Percentiles rank a stretch among this genome's conserved stretches.
phyloP scores from a whole-genome alignment of 768 basidiomycete species.

The Tulasnella sp. region DNA sequence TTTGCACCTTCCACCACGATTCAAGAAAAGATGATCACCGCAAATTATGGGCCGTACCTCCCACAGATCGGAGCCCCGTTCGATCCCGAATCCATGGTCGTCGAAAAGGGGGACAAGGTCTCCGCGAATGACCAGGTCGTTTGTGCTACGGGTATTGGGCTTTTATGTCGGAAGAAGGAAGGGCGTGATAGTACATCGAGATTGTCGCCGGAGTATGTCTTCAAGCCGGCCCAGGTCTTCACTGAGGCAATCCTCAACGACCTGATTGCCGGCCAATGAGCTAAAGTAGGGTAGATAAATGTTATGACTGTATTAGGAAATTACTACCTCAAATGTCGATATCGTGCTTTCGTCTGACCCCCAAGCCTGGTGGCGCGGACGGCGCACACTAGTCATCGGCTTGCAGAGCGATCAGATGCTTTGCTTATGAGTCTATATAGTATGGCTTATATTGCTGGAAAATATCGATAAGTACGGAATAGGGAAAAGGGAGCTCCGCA shows the following conservation, averaged over 20 bases:
- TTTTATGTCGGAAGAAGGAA: neutral
- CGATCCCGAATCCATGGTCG: neutral
- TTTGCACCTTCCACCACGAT: neutral
- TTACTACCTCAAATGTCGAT: neutral
- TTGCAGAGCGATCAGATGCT: too few relatives aligned
- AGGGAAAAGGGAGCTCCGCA: too few relatives aligned
- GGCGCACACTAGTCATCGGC: too few relatives aligned
- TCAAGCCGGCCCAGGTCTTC: neutral
- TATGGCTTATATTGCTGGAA: too few relatives aligned
- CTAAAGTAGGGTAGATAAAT: neutral
- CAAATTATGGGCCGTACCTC: neutral
- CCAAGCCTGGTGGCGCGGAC: too few relatives aligned
- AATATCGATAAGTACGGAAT: too few relatives aligned
- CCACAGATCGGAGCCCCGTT: neutral
- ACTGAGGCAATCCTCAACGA: neutral
- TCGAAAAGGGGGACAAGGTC: neutral
- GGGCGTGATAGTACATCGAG: neutral
- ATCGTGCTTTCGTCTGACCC: neutral
- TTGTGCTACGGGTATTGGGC: neutral
- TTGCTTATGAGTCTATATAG: too few relatives aligned
- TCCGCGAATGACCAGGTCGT: neutral
- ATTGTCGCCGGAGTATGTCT: neutral
- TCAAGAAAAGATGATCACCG: neutral
- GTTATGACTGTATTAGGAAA: neutral
- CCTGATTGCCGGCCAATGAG: neutral